Base-by-base conservation (phyloP, 225 moss, liverwort and hornwort species). In the Asterella californica region DNA sequence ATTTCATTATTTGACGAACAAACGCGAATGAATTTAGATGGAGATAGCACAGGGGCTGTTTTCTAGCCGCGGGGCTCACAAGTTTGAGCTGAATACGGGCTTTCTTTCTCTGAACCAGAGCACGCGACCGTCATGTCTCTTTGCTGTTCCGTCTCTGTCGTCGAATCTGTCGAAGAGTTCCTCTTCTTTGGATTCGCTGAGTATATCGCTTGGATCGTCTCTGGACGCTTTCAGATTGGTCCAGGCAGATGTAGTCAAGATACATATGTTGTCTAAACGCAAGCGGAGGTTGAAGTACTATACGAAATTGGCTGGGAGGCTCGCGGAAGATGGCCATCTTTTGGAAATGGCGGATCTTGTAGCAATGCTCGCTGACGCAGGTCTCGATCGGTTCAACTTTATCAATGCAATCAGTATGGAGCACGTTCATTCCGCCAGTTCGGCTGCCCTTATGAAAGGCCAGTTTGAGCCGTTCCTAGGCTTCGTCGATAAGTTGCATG, bases 331-430 rank as follows among this genome's bases (percentile, higher is more conserved):
- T 69, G 93, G 95, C 52, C 78, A 85, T 77, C 77, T 92, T 76
- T 64, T 89, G 55, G 90, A 93, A 80, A 87, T 95, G 79, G 75
- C 84, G 34, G 86, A 87, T 69, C 72, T 84, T 76, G 74, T 86
- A 83, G 83, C 80, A 84, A 90, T 91, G 85, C 88, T 96, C 76
- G 86, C 90, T 76, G 88, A 84, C 72, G 92, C 91, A 83, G 93
- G 92, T 32, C 70, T 96, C 52, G 80, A 90, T 70, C 90, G 36
- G 66, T 79, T 79, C 50, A 62, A 75, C 54, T 88, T 96, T 52
- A 79, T 83, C 25, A 80, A 71, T 34, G 81, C 83, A 70, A 49
- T 96, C 59, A 84, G 91, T 67, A 82, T 76, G 82, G 75, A 86
- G 62, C 88, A 85, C 74, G 79, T 94, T 33, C 91, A 90, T 80